Evolutionary conservation across 768 basidiomycete species (phyloP).

Genomic region (Panaeolus cyanescens): DNA sequence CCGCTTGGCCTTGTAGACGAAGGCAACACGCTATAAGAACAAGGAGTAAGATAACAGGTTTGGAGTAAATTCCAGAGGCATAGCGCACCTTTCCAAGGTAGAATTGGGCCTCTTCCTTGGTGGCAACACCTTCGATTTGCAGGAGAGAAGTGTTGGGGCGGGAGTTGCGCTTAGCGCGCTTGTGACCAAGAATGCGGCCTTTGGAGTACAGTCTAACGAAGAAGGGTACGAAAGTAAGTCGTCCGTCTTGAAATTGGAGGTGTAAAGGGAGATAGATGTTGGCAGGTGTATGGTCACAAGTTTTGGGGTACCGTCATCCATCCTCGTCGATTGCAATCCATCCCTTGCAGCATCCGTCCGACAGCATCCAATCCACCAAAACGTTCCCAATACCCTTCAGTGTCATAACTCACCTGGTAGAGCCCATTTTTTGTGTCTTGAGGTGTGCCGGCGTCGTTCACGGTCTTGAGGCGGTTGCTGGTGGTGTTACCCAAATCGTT

Average conservation of each 20-base stretch:
- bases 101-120: slow-evolving; percentile 93
- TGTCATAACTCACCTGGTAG: slow-evolving; percentile 66
- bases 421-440: slow-evolving; percentile 69
- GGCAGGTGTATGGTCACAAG: slow-evolving; percentile 5
- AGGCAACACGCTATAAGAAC: slow-evolving; percentile 80
- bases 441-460: slow-evolving; percentile 48
- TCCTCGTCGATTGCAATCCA: slow-evolving; percentile 43
- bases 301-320: slow-evolving; percentile 26
- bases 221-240: background rate
- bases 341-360: slow-evolving; percentile 27
- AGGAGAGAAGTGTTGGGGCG: slow-evolving; percentile 95
- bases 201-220: slow-evolving; percentile 84
- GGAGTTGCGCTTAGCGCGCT: slow-evolving; percentile 96
- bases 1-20: slow-evolving; percentile 96
- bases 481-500: slow-evolving; percentile 26
- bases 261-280: background rate
- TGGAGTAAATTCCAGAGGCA: background rate
- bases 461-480: slow-evolving; percentile 39
- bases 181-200: slow-evolving; percentile 97
- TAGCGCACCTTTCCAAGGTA: slow-evolving; percentile 94
- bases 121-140: slow-evolving; percentile 95
- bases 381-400: slow-evolving; percentile 18
- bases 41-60: slow-evolving; percentile 2
- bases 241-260: background rate
- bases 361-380: slow-evolving; percentile 16